Base-by-base conservation (phyloP, 805 yeast species). In the Zygosaccharomyces kombuchaensis region DNA sequence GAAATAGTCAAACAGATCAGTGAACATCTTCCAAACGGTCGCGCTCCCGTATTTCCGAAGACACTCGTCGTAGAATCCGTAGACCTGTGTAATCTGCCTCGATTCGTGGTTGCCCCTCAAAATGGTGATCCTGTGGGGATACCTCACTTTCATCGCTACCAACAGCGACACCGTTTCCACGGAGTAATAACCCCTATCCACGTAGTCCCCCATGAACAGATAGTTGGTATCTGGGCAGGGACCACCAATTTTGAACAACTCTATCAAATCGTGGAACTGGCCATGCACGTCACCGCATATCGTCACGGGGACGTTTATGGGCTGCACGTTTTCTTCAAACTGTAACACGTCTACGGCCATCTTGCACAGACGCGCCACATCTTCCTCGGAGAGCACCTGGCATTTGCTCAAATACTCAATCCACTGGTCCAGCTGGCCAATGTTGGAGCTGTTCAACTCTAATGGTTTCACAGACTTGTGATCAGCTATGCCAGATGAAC, bases 211-310 rank as follows among this genome's bases (percentile, higher is more conserved):
- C 87, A 89, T 80, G 58, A 89, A 89, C 50, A 89, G 67, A 65
- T 89, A 89, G 66, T 87, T 88, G 9, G 96, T 89, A 54, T 80
- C 88, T 0, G 97, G 97, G 56, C 91, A 85, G 40, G 90, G 90
- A 12, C 96, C 96, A 35, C 96, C 96, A 59, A 89, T 89, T 60
- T 87, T 87, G 68, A 89, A 90, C 48, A 89, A 73, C 67, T 89
- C 96, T 82, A 88, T 85, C 65, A 89, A 73, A 71, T 89, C 97
- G 65, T 90, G 96, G 66, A 89, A 90, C 67, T 89, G 97, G 34
- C 97, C 97, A 64, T 89, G 97, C 44, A 89, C 91, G 68, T 89
- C 97, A 55, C 97, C 97, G 73, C 97, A 91, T 54, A 90, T 89
- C 14, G 98, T 91, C 29, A 93, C 98, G 4, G 99, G 99, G 7